Percentiles rank a stretch among this genome's conserved stretches.
phyloP scores from a whole-genome alignment of 192 early-diverging fungal species.

The Lunasporangiospora selenospora region DNA sequence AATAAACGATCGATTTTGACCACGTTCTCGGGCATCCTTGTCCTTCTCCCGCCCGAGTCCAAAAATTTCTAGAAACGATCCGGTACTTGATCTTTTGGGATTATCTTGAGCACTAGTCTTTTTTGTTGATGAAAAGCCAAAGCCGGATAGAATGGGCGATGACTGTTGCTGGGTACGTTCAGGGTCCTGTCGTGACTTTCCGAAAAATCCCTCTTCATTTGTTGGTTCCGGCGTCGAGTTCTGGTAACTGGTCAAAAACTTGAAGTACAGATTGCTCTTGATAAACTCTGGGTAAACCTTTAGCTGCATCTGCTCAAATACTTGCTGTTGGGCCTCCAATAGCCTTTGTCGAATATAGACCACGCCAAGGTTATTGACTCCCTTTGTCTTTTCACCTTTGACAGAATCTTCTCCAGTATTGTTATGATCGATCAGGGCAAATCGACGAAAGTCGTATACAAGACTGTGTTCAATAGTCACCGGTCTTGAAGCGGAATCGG shows the following conservation, averaged over 20 bases:
- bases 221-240: constrained; percentile 31
- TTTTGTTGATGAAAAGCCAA: too few relatives aligned
- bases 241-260: constrained; percentile 64
- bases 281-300: constrained; percentile 68
- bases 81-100: constrained; percentile 35
- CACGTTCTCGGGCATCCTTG: constrained; percentile 1
- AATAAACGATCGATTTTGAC: constrained; percentile 1
- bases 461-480: constrained; percentile 46
- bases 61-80: constrained; percentile 43
- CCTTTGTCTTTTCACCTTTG: constrained; percentile 3
- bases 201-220: constrained; percentile 7
- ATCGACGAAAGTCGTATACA: constrained; percentile 31
- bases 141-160: background rate
- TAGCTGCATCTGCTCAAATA: constrained; percentile 68
- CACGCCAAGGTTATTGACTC: constrained; percentile 2
- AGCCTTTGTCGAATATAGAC: constrained; percentile 36
- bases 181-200: background rate
- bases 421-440: constrained; percentile 23
- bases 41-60: constrained; percentile 43
- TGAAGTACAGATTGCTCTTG: constrained; percentile 66
- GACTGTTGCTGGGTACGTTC: background rate
- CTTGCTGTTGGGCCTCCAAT: constrained; percentile 61
- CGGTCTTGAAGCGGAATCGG: constrained; percentile 46
- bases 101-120: constrained; percentile 1
- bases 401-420: background rate